Base-by-base conservation (phyloP, 805 yeast species). In the Metschnikowia lunata region DNA sequence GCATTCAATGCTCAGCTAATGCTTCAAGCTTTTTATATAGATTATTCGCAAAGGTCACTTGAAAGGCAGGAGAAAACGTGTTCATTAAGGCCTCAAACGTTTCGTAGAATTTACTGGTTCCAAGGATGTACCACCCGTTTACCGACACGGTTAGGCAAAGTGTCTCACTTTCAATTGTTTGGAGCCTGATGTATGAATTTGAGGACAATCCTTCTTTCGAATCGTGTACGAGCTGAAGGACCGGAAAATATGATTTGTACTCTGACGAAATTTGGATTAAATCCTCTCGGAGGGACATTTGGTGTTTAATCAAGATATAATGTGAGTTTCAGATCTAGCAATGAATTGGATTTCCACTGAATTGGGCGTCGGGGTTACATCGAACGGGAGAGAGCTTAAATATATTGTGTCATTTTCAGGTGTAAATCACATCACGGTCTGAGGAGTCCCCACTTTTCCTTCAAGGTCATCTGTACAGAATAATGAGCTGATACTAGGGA, bases 41-140 rank as follows among this genome's bases (percentile, higher is more conserved):
- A 26, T 44, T 35, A 8, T 29, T 37, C 10, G 56, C 56, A 37
- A 54, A 54, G 8, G 39, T 37, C 14, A n/a, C 34, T 9, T 49
- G 43, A 34, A 54, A 54, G 12, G 39, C 48, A 10, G 49, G 49
- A n/a, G 49, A 50, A 10, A 26, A 30, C 7, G 35, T 28, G 34
- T 48, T 45, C 51, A 54, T 46, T 34, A 54, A 36, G 11, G 53
- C 55, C 37, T 54, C 57, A 29, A 54, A 54, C n/a, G 57, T 44
- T 14, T 43, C 51, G 31, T 36, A 54, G 15, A 31, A 33, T 11
- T 11, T 26, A 13, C 34, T 31, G 1, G 43, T 23, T 12, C 34
- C 49, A 5, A 34, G n/a, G 8, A 36, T 12, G 34, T 14, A 43
- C 57, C 57, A 54, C 4, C 57, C 57, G 12, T 34, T 15, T 15